Evolutionary conservation across 176 grass and related monocot species (phyloP).

Genomic region (Urochloa ruziziensis): DNA sequence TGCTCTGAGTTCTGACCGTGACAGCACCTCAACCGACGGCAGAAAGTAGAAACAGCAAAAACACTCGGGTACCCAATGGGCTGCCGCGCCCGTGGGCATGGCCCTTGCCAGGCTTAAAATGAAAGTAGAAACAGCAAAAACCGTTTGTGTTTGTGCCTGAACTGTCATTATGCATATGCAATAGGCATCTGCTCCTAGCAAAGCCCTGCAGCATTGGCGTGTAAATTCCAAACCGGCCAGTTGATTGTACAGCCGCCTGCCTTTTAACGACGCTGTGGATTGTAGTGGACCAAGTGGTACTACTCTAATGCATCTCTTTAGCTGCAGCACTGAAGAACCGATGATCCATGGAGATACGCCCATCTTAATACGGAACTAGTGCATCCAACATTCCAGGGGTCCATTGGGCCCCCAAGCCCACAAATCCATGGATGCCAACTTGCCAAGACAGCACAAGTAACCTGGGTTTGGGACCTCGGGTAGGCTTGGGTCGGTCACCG

Average conservation of each 20-base stretch:
- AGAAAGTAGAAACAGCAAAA: neutral
- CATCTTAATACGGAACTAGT: neutral
- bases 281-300: neutral
- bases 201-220: neutral
- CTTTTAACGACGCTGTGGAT: neutral
- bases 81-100: no score
- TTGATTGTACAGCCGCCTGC: neutral
- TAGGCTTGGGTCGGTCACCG: no score
- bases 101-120: no score
- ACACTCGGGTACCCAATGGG: neutral
- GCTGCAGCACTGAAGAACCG: neutral
- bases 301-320: neutral
- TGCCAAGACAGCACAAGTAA: neutral
- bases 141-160: no score
- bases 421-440: neutral
- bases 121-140: no score
- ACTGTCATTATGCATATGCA: neutral
- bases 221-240: neutral
- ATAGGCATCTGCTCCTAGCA: no score
- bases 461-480: no score
- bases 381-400: neutral
- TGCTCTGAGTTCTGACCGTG: neutral
- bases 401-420: neutral
- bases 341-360: neutral
- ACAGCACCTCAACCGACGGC: slow-evolving; percentile 24